A percentile compares a stretch with the other conserved stretches of the same genome.
These are phyloP conservation scores for Gamsiella multidivaricata DNA, from an alignment of 192 early-diverging fungal genomes.

Conservation along the genomic window DNA sequence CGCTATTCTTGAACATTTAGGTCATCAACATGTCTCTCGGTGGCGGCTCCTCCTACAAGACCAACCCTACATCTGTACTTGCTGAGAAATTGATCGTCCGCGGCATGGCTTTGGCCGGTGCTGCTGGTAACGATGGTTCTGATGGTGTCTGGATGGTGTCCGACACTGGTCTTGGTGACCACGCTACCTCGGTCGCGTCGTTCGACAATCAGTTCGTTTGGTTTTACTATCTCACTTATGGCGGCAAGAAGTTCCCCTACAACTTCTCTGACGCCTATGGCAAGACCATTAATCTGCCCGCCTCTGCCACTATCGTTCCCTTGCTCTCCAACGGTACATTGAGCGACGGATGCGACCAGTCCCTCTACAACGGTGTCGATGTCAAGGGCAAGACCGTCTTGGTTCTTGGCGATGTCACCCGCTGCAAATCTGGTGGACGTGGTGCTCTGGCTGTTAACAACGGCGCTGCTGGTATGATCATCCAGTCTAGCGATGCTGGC, in stretches of 20 bases:
- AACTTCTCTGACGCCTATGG: constrained; percentile 4
- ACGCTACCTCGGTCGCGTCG: constrained; percentile 56
- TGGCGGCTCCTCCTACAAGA: constrained; percentile 66
- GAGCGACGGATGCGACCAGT: constrained; percentile 20
- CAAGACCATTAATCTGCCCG: constrained; percentile 55
- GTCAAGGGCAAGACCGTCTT: constrained; percentile 59
- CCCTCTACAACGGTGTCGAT: neutral
- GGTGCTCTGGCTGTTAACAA: constrained; percentile 28
- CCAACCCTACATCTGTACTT: constrained; percentile 60
- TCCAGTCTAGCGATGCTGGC: constrained; percentile 34
- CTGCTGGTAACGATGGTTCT: constrained; percentile 81
- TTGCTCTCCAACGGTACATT: constrained; percentile 20
- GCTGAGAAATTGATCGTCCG: constrained; percentile 55
- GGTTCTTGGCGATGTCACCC: constrained; percentile 50
- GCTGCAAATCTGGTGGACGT: constrained; percentile 54
- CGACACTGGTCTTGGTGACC: constrained; percentile 66
- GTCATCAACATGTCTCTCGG: constrained; percentile 77
- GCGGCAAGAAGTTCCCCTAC: constrained; percentile 8
- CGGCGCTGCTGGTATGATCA: constrained; percentile 25
- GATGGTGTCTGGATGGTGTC: constrained; percentile 68
- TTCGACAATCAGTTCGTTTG: constrained; percentile 18
- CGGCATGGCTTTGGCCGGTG: constrained; percentile 70
- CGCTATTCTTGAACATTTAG: no score
- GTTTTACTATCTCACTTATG: constrained; percentile 9
- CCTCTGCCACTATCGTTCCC: constrained; percentile 26